These are phyloP conservation scores for Escallonia rubra DNA, from an alignment of 129 eudicot genomes.

Conservation along the genomic window DNA sequence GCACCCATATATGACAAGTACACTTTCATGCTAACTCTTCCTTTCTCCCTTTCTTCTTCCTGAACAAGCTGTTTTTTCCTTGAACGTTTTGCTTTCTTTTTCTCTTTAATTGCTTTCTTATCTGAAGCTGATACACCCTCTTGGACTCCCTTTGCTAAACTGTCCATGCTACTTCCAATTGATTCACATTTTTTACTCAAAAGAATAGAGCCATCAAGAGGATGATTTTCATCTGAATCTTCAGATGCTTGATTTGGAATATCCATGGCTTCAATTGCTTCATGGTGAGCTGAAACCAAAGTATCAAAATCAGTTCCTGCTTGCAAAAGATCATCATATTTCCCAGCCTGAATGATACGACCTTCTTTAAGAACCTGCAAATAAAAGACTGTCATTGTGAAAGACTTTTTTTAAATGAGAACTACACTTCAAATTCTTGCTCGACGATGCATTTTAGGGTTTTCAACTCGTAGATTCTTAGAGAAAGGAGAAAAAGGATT, in stretches of 20 bases:
- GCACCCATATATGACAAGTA: slow-evolving; percentile 90
- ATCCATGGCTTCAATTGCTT: slow-evolving; percentile 94
- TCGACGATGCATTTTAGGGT: not conserved
- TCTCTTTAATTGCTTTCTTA: slow-evolving; percentile 60
- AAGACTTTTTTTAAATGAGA: not conserved
- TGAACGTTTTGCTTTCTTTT: slow-evolving; percentile 79
- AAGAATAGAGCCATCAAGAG: slow-evolving; percentile 22
- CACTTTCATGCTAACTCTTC: slow-evolving; percentile 85
- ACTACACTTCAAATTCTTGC: not conserved
- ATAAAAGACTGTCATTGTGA: slow-evolving; percentile 2
- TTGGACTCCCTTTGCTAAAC: slow-evolving; percentile 38
- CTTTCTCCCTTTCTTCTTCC: slow-evolving; percentile 91
- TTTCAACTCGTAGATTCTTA: too few species aligned
- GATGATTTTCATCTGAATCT: slow-evolving; percentile 51
- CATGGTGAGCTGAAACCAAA: slow-evolving; percentile 88
- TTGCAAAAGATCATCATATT: slow-evolving; percentile 83
- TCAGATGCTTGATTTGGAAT: slow-evolving; percentile 60
- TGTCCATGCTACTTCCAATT: slow-evolving; percentile 33
- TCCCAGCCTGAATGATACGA: slow-evolving; percentile 80
- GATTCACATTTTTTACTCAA: slow-evolving; percentile 41
- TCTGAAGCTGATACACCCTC: slow-evolving; percentile 61
- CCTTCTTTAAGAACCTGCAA: slow-evolving; percentile 87
- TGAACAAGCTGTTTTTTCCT: slow-evolving; percentile 85
- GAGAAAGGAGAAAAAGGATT: too few species aligned
- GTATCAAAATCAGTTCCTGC: slow-evolving; percentile 87